Evolutionary conservation across 257 asterid genomes (phyloP), one percentile per base, ranked within the genome.

Genomic region (Solanum sitiens): DNA sequence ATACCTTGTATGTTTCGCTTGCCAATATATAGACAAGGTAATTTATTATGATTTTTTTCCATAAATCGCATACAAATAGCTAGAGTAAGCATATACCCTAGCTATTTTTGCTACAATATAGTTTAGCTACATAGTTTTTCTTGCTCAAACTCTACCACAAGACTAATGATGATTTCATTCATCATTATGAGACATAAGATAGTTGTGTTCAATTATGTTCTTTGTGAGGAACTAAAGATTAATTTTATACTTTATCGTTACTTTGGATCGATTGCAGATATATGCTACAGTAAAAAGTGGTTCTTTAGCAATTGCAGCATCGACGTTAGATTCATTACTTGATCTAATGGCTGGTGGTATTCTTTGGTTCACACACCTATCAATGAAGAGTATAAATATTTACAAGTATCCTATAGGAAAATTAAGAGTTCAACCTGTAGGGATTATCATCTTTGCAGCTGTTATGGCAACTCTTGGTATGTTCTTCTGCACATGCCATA

Each of bases 261-360:
- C 21, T 61, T 27, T 83, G 44, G 50, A 53, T 44, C 27, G 13
- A 35, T 61, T 89, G 70, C 89, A 95, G 98, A 90, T 94, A 23
- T 94, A 89, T 76, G 98, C 95, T 61, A 93, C 94, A 0, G 82
- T 93, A 18, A 88, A 91, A 85, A 95, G 98, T 86, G 95, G 95
- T 35, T 95, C 98, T 1, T 77, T 95, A 71, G 98, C 98, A 1
- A 95, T 94, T 89, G 98, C 94, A 15, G 98, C 98, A 7, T 95
- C 98, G 1, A 95, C 96, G 0, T 89, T 93, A 11, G 98, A 94
- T 89, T 95, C 98, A 1, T 87, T 95, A 71, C 96, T 95, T 2
- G 98, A 95, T 88, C 93, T 95, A 1, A 91, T 93, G 94, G 98
- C 98, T 2, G 96, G 98, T 15, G 96, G 94, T 2, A 95, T 95